Evolutionary conservation across 2,329 filamentous ascomycete species (phyloP), one percentile per base, ranked within the genome.

Genomic region (Scytalidium lignicola): DNA sequence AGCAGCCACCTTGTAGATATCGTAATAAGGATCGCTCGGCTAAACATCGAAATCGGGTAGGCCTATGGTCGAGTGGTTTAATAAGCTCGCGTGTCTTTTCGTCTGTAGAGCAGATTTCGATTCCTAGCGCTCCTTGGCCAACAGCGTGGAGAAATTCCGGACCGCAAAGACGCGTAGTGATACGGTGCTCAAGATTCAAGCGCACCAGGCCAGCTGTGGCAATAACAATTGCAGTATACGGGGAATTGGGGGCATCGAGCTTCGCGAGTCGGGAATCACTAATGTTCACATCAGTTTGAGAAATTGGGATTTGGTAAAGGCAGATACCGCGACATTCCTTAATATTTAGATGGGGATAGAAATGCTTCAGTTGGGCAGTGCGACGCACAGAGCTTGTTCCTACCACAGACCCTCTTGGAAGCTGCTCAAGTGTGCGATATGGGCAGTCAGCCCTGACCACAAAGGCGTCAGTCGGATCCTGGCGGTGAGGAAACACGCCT

Each of bases 1-100:
- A 92, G 73, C 91, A 96, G n/a, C 92, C 91, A 48, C 92, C 91
- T 67, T 96, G 90, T 8, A 96, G 75, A 18, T 82, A 83, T 39
- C 90, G 78, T 78, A 96, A 83, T 51, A 96, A 70, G 57, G 80
- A 86, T 26, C 91, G 76, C 74, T 96, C 91, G 0, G 88, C 87
- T 51, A 85, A 72, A 58, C 80, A 85, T n/a, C 85, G 84, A 56
- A 88, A 70, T 58, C 80, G 83, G 0, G 86, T 86, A 51, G 80
- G 71, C 57, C 76, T 68, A 63, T 88, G 76, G 56, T 80, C 75
- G 45, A 93, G 75, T 19, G 70, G 70, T 52, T 70, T 69, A 52
- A 95, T 66, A 58, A 93, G 70, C 12, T 72, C 69, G 53, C 78
- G 67, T 46, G 85, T 76, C 29, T 71, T 64, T 49, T 74, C 70